These are phyloP conservation scores for Mycena pura DNA, from an alignment of 768 basidiomycete genomes.

Conservation along the genomic window DNA sequence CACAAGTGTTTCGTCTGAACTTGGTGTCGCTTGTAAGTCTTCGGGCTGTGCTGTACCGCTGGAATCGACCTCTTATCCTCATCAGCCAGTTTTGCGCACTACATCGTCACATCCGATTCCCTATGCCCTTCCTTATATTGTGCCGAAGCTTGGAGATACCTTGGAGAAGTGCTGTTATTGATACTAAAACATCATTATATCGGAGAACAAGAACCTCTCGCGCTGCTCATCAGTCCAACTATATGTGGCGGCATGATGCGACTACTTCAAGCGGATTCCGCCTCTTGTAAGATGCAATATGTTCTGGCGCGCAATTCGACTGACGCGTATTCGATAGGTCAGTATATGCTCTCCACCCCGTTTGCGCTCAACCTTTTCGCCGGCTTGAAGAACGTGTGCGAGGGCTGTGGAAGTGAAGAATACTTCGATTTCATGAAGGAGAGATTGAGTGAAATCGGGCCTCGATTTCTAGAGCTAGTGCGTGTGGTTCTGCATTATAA, in stretches of 20 bases:
- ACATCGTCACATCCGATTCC: constrained; percentile 39
- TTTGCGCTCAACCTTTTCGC: constrained; percentile 56
- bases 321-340: too few species aligned
- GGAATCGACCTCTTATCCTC: constrained; percentile 1
- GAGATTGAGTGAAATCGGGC: constrained; percentile 36
- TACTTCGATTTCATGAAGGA: constrained; percentile 40
- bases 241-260: constrained; percentile 57
- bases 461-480: constrained; percentile 38
- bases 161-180: constrained; percentile 56
- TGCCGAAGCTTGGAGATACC: constrained; percentile 61
- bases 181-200: constrained; percentile 52
- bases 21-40: constrained; percentile 51
- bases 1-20: constrained; percentile 34
- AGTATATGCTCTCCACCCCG: constrained; percentile 47
- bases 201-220: constrained; percentile 58
- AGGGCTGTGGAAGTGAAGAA: constrained; percentile 13
- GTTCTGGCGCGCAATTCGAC: neutral
- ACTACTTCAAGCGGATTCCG: constrained; percentile 39
- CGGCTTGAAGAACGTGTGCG: constrained; percentile 42
- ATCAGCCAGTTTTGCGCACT: constrained; percentile 58
- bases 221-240: constrained; percentile 53
- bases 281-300: constrained; percentile 32
- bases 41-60: neutral
- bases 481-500: neutral
- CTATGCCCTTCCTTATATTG: constrained; percentile 44